Conservation (phyloP, 768 basidiomycete genomes). For the Tricholoma flavovirens region DNA sequence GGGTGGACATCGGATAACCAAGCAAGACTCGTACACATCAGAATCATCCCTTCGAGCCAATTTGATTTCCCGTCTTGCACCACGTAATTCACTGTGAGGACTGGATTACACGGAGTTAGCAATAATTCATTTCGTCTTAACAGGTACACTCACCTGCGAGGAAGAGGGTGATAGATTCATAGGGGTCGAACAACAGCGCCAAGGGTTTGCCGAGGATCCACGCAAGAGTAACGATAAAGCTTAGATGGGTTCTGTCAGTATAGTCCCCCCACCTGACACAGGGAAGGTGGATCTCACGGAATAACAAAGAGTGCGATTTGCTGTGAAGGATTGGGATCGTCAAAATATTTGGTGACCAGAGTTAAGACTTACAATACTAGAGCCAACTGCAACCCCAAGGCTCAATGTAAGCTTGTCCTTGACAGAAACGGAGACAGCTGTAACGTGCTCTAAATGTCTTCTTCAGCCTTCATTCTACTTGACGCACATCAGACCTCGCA, state of each 20-base stretch:
- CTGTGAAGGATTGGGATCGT: conserved; percentile 26
- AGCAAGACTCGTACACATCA: conserved; percentile 50
- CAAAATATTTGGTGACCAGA: background rate
- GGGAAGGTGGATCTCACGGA: conserved; percentile 26
- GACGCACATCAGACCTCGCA: conserved; percentile 17
- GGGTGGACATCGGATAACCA: background rate
- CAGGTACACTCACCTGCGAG: conserved; percentile 29
- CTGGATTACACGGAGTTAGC: conserved; percentile 26
- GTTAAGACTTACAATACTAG: conserved; percentile 57
- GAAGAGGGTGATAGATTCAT: conserved; percentile 68
- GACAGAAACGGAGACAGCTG: conserved; percentile 86
- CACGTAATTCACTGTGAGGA: conserved; percentile 80
- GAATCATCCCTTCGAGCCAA: conserved; percentile 77
- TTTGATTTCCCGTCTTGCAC: conserved; percentile 86
- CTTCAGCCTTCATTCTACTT: conserved; percentile 8
- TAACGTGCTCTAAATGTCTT: conserved; percentile 62
- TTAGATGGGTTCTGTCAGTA: conserved; percentile 18
- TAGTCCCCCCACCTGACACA: background rate
- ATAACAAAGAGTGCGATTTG: conserved; percentile 54
- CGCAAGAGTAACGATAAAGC: conserved; percentile 68
- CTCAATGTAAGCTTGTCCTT: conserved; percentile 89
- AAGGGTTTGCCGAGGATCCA: conserved; percentile 81
- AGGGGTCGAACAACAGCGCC: conserved; percentile 81
- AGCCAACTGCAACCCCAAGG: conserved; percentile 83
- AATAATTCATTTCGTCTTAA: background rate